These are phyloP conservation scores for Grosmannia penicillata DNA, from an alignment of 2,329 filamentous ascomycete species.

Conservation along the genomic window DNA sequence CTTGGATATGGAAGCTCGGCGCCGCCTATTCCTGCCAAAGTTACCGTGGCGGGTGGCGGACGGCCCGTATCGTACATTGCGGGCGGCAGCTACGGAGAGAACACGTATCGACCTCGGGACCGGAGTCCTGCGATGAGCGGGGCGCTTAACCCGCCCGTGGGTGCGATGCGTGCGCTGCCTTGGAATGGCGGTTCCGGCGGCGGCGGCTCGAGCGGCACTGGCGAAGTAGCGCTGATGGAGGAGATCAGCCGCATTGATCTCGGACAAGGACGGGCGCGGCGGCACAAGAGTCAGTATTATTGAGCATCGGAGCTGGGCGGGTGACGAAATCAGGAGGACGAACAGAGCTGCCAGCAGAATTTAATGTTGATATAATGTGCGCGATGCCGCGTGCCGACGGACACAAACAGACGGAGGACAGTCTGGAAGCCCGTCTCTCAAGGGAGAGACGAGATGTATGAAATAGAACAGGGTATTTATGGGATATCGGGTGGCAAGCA, in stretches of 20 bases:
- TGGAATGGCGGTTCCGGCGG: conserved; percentile 8
- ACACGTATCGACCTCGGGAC: neutral
- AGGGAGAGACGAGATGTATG: too few relatives aligned
- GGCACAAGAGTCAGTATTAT: conserved; percentile 19
- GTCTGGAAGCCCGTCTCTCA: too few relatives aligned
- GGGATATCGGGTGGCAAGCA: too few relatives aligned
- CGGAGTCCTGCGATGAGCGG: conserved; percentile 18
- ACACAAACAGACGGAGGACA: too few relatives aligned
- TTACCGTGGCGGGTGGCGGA: conserved; percentile 32
- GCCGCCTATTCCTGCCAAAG: conserved; percentile 56
- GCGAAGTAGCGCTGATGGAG: conserved; percentile 47
- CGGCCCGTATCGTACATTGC: neutral
- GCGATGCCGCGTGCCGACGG: too few relatives aligned
- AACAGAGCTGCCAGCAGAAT: too few relatives aligned
- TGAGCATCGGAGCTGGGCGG: neutral
- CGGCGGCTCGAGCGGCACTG: conserved; percentile 22
- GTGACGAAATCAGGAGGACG: neutral
- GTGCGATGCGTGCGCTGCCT: neutral
- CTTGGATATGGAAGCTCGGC: conserved; percentile 14
- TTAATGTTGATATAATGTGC: too few relatives aligned
- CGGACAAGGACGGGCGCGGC: conserved; percentile 41
- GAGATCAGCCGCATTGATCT: conserved; percentile 58
- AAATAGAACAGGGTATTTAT: too few relatives aligned
- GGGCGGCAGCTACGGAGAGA: neutral
- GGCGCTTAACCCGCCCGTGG: conserved; percentile 10